Evolutionary conservation across 345 rosid species (phyloP), one percentile per base, ranked within the genome.

Genomic region (Euphorbia lathyris): DNA sequence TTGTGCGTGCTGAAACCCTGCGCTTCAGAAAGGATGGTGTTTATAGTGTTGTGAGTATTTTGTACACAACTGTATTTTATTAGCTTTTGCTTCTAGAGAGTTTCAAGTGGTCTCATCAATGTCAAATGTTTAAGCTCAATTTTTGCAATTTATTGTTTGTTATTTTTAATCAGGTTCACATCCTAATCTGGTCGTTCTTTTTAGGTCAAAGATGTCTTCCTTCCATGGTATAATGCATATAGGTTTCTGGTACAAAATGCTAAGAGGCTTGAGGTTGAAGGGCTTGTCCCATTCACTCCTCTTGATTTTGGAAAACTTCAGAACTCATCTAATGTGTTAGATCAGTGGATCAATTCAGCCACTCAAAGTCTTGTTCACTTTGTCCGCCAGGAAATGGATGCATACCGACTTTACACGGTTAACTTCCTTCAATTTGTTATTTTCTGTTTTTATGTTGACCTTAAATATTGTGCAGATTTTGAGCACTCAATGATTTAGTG

Each of bases 221-320:
- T 96, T 77, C 99, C 99, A 34, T 96, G 97, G 99, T 96, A 96
- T 81, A 96, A 96, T 86, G 99, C 99, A 11, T 90, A 89, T 80
- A 85, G 99, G 79, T 96, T 96, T 75, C 90, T 96, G 67, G 97
- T 96, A 69, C 99, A 96, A 84, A 96, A 96, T 79, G 93, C 97
- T 25, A 92, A 89, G 83, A 87, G 99, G 83, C 93, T 96, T 57
- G 97, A 95, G 85, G 72, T 86, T 78, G 98, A 95, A 78, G 98
- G 98, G 38, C 77, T 70, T 81, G 86, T 74, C 47, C 82, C 88
- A 72, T 96, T 92, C 72, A 73, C 82, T 82, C 99, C 98, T 65
- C 58, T 72, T 77, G 89, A 83, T 71, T 72, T 83, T 66, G 81
- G 80, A 72, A 76, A 79, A 57, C 87, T 90, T 78, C 90, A 81